Percentiles rank a stretch among this genome's conserved stretches.
Evolutionary conservation across 179 eudicot species (phyloP).

Genomic region (Dionaea muscipula): DNA sequence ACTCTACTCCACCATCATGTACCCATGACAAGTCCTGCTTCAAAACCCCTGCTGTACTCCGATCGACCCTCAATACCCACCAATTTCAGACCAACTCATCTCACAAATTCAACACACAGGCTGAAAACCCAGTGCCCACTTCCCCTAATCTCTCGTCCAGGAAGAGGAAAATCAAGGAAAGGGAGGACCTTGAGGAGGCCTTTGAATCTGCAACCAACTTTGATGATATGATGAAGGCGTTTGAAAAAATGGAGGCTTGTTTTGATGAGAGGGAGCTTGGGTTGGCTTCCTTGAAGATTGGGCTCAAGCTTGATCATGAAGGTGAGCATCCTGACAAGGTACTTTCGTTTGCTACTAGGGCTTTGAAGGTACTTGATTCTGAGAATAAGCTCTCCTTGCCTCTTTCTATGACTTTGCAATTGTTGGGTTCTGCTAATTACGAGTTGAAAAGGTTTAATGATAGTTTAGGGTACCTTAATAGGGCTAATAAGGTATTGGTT

Average conservation of each 20-base stretch:
- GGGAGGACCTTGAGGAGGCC: slow-evolving; percentile 41
- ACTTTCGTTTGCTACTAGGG: slow-evolving; percentile 55
- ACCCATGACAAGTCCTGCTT: slow-evolving; percentile 18
- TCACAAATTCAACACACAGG: slow-evolving; percentile 41
- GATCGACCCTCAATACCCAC: slow-evolving; percentile 11
- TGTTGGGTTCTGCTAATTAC: slow-evolving; percentile 60
- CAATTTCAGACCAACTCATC: slow-evolving; percentile 18
- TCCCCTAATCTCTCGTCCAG: slow-evolving; percentile 37
- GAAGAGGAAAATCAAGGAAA: slow-evolving; percentile 48
- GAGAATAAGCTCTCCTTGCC: slow-evolving; percentile 31
- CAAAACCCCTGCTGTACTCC: slow-evolving; percentile 17
- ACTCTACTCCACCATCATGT: slow-evolving; percentile 10
- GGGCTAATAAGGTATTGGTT: slow-evolving; percentile 54
- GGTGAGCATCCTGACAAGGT: slow-evolving; percentile 64
- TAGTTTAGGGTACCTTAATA: slow-evolving; percentile 65
- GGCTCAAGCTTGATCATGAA: slow-evolving; percentile 73
- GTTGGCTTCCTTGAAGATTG: slow-evolving; percentile 61
- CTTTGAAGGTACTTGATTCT: slow-evolving; percentile 43
- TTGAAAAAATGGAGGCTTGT: slow-evolving; percentile 38
- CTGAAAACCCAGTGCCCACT: slow-evolving; percentile 11
- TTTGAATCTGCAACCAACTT: slow-evolving; percentile 56
- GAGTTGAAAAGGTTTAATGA: slow-evolving; percentile 61
- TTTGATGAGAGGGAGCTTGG: slow-evolving; percentile 71
- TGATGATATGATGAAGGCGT: slow-evolving; percentile 59
- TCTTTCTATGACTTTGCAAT: slow-evolving; percentile 75